Conservation (phyloP, 2,329 filamentous ascomycete species). For the Stemphylium beticola region DNA sequence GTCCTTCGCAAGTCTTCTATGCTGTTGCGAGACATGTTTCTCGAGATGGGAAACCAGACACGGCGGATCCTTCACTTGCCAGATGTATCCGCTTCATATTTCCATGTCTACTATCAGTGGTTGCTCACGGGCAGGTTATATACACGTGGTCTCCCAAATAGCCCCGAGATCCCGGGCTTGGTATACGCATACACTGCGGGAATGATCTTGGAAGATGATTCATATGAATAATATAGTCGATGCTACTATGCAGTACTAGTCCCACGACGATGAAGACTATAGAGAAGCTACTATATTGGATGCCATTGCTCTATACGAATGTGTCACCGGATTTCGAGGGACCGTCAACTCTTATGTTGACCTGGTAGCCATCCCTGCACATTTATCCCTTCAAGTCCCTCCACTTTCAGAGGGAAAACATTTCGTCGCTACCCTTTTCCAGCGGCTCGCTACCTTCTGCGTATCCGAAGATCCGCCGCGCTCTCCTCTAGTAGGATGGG, state of each 20-base stretch:
- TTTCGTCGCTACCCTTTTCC: no score
- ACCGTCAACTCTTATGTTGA: neutral
- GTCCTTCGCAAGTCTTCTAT: neutral
- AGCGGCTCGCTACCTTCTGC: no score
- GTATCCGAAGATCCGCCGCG: no score
- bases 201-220: neutral
- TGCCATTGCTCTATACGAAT: neutral
- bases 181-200: neutral
- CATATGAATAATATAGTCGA: neutral
- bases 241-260: neutral
- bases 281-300: neutral
- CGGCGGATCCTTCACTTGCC: neutral
- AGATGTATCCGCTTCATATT: neutral
- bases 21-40: neutral
- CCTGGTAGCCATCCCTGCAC: neutral
- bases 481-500: neutral
- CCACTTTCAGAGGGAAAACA: no score
- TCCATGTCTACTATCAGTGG: neutral
- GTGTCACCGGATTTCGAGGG: neutral
- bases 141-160: neutral
- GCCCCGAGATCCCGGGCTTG: neutral
- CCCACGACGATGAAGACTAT: neutral
- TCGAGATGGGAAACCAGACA: neutral
- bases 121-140: neutral
- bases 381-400: neutral